A percentile compares a stretch with the other conserved stretches of the same genome.
phyloP scores from a whole-genome alignment of 176 grass and related monocot genomes.

The Phoenix roebelenii region DNA sequence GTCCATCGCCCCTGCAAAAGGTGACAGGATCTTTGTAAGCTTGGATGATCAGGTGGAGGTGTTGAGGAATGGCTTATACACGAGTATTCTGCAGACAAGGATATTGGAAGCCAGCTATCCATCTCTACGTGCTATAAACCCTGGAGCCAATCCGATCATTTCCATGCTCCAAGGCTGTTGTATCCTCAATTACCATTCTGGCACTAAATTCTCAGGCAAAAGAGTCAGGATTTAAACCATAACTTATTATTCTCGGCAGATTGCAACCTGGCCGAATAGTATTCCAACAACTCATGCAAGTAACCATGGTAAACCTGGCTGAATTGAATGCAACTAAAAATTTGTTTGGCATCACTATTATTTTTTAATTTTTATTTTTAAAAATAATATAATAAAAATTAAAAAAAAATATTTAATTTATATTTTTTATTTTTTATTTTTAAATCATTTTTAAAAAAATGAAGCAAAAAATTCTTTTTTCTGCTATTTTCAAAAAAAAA shows the following conservation, averaged over 20 bases:
- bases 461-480: no score
- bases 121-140: constrained; percentile 57
- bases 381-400: no score
- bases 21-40: constrained; percentile 45
- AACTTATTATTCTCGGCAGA: not conserved
- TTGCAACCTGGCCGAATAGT: no score
- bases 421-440: no score
- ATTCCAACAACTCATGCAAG: no score
- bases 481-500: no score
- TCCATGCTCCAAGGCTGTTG: constrained; percentile 43
- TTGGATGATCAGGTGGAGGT: constrained; percentile 53
- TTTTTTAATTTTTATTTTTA: no score
- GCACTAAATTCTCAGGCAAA: constrained; percentile 42
- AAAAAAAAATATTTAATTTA: no score
- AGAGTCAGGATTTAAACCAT: constrained; percentile 39
- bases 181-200: constrained; percentile 53
- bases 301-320: no score
- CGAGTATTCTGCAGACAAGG: constrained; percentile 50
- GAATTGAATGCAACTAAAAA: no score
- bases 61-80: constrained; percentile 51
- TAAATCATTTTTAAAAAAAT: no score
- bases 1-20: constrained; percentile 38
- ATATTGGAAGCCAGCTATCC: constrained; percentile 33
- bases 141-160: constrained; percentile 39
- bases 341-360: no score